Conservation (phyloP, 768 basidiomycete genomes). For the Hypholoma fasciculare region DNA sequence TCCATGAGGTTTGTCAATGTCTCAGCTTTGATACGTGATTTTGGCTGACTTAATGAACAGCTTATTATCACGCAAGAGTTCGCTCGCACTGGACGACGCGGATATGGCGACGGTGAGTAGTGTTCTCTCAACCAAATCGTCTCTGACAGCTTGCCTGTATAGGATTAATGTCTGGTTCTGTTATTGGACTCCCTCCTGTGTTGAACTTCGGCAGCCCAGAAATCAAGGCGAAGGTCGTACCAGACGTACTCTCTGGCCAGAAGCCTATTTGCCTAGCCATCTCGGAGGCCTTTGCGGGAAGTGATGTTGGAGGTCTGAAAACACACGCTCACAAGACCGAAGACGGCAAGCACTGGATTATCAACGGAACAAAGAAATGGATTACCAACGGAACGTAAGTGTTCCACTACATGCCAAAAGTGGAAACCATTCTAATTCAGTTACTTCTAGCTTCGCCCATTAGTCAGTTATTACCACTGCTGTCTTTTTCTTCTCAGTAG, state of each 20-base stretch:
- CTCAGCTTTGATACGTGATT: background rate
- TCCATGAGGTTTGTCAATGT: constrained; percentile 60
- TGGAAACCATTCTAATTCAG: background rate
- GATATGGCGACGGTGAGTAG: constrained; percentile 72
- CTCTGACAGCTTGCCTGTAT: background rate
- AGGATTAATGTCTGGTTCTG: constrained; percentile 67
- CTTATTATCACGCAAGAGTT: constrained; percentile 82
- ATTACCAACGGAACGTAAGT: constrained; percentile 72
- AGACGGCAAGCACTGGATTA: constrained; percentile 80
- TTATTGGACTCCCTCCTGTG: constrained; percentile 84
- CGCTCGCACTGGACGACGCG: constrained; percentile 64
- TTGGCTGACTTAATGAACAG: constrained; percentile 26
- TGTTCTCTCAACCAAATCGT: background rate
- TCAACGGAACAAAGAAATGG: constrained; percentile 86
- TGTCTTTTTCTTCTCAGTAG: background rate
- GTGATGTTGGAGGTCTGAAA: constrained; percentile 74
- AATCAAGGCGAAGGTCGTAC: constrained; percentile 53
- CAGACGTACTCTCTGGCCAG: constrained; percentile 68
- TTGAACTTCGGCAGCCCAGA: constrained; percentile 76
- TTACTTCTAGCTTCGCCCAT: constrained; percentile 34
- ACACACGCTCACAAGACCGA: constrained; percentile 75
- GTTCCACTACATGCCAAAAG: constrained; percentile 3
- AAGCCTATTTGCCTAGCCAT: constrained; percentile 86
- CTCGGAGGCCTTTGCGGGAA: constrained; percentile 86
- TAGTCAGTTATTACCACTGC: constrained; percentile 32